Conservation (phyloP, 2,329 filamentous ascomycete species). For the Graphilbum sp. region DNA sequence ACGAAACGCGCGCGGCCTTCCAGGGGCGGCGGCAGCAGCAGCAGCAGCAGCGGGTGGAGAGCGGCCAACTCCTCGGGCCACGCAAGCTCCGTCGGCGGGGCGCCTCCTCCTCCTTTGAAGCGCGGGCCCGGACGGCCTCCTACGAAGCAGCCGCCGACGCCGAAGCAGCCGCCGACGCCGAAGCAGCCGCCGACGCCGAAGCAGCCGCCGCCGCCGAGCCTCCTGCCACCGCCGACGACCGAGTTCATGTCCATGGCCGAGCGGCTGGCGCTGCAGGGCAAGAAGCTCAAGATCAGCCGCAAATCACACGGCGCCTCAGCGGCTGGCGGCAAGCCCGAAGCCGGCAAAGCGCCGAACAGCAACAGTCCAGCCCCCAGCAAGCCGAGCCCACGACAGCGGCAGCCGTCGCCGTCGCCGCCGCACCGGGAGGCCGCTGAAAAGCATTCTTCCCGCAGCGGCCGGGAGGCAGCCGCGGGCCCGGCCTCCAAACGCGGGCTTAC, state of each 20-base stretch:
- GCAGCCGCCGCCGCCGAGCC: neutral
- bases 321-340: neutral
- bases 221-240: slow-evolving; percentile 6
- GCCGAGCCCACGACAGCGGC: too few species aligned
- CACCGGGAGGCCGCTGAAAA: too few species aligned
- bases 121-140: slow-evolving; percentile 20
- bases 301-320: neutral
- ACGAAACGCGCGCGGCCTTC: too few species aligned
- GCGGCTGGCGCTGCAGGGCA: slow-evolving; percentile 36
- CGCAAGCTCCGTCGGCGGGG: too few species aligned
- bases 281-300: slow-evolving; percentile 30
- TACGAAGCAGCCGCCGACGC: slow-evolving; percentile 6
- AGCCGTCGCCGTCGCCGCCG: too few species aligned
- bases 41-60: neutral
- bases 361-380: too few species aligned
- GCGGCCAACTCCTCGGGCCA: neutral
- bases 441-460: too few species aligned
- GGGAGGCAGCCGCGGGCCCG: too few species aligned
- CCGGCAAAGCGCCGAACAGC: too few species aligned
- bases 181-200: slow-evolving; percentile 5
- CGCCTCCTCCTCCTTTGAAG: slow-evolving; percentile 3
- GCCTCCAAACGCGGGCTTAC: too few species aligned
- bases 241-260: slow-evolving; percentile 39
- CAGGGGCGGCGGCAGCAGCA: slow-evolving; percentile 7
- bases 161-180: too few species aligned